These are phyloP conservation scores for Neltuma alba DNA, from an alignment of 306 rosid species.

Conservation along the genomic window DNA sequence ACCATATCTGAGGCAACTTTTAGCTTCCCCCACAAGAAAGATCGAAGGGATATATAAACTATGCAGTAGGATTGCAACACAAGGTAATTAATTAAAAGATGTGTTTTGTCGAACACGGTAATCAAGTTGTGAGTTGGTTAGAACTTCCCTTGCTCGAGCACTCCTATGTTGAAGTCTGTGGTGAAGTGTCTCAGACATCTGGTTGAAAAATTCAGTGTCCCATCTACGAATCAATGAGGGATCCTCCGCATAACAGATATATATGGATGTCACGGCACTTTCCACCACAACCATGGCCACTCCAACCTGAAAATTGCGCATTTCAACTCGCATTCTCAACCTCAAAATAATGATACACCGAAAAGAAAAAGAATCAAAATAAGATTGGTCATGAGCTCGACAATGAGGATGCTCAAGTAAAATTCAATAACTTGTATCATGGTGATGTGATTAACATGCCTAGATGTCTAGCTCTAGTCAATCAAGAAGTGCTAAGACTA, in stretches of 20 bases:
- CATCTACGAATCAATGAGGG: slow-evolving; percentile 88
- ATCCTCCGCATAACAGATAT: slow-evolving; percentile 97
- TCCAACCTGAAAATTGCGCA: slow-evolving; percentile 70
- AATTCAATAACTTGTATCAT: background rate
- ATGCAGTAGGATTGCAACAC: background rate
- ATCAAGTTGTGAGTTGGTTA: slow-evolving; percentile 55
- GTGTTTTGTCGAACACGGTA: slow-evolving; percentile 39
- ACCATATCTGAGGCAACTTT: background rate
- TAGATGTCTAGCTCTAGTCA: background rate
- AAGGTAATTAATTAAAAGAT: slow-evolving; percentile 22
- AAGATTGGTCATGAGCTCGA: background rate
- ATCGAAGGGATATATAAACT: background rate
- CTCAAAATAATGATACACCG: too few relatives aligned
- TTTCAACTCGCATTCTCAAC: background rate
- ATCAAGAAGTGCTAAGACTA: too few relatives aligned
- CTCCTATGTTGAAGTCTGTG: slow-evolving; percentile 93
- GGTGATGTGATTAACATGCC: background rate
- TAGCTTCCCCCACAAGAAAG: background rate
- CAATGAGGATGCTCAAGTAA: background rate
- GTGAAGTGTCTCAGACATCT: slow-evolving; percentile 90
- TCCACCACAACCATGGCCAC: slow-evolving; percentile 96
- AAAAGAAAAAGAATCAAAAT: too few relatives aligned
- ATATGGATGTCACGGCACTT: slow-evolving; percentile 95
- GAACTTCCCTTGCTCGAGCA: slow-evolving; percentile 72
- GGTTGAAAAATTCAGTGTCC: slow-evolving; percentile 93